Conservation (phyloP, 192 early-diverging fungal species). For the Piromyces sp. region DNA sequence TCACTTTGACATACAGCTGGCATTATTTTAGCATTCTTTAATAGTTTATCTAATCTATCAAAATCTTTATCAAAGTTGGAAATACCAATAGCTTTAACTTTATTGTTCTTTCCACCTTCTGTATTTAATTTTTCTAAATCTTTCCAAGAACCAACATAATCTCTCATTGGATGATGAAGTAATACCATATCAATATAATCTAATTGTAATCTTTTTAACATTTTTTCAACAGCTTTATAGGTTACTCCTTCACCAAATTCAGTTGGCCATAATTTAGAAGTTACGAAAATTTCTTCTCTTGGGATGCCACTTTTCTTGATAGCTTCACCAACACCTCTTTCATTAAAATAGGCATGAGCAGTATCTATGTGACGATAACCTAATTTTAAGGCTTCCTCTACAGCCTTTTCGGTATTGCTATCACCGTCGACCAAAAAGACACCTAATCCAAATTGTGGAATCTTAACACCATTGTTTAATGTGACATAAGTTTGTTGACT, state of each 20-base stretch:
- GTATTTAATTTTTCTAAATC: neutral
- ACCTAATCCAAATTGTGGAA: neutral
- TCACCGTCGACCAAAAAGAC: neutral
- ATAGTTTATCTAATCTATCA: neutral
- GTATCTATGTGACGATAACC: conserved; percentile 1
- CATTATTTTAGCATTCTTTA: neutral
- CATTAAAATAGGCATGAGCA: neutral
- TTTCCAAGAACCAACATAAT: neutral
- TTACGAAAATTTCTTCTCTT: conserved; percentile 1
- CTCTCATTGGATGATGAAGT: neutral
- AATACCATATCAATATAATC: conserved; percentile 1
- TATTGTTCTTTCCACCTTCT: too few species aligned
- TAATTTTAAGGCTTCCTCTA: neutral
- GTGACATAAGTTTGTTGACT: neutral
- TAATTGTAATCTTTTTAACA: neutral
- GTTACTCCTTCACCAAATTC: neutral
- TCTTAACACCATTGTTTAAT: neutral
- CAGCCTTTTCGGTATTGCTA: neutral
- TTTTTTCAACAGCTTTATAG: neutral
- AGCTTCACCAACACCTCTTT: neutral
- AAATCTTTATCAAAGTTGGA: neutral
- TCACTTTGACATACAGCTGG: neutral
- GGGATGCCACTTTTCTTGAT: neutral
- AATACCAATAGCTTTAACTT: conserved; percentile 2
- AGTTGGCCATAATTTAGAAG: neutral